Evolutionary conservation across 176 grass and related monocot species (phyloP).

Genomic region (Luzula sylvatica): DNA sequence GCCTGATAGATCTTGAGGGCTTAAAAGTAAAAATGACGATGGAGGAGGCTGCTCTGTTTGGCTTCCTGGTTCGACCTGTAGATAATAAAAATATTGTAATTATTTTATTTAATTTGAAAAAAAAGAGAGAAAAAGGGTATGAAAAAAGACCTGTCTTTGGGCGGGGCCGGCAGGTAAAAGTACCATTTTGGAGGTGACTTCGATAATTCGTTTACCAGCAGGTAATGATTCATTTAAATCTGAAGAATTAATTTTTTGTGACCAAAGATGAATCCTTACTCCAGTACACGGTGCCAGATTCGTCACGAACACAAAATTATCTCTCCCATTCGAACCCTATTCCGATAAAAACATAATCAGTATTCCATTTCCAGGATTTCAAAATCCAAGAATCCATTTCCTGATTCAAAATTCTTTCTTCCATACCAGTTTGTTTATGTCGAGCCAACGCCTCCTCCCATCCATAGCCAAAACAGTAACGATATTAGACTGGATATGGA

Average conservation of each 20-base stretch:
- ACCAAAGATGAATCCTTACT: constrained; percentile 91
- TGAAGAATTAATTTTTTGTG: constrained; percentile 45
- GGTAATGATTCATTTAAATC: constrained; percentile 29
- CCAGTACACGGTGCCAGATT: constrained; percentile 97
- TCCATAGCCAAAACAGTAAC: constrained; percentile 94
- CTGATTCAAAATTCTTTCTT: not conserved
- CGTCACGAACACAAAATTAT: constrained; percentile 89
- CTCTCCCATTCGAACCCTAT: constrained; percentile 61
- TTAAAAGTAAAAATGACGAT: constrained; percentile 73
- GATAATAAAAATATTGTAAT: not conserved
- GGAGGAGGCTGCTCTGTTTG: constrained; percentile 96
- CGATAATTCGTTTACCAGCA: constrained; percentile 59
- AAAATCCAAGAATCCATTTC: not conserved
- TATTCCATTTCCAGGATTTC: not conserved
- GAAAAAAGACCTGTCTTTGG: constrained; percentile 65
- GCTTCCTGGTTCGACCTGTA: constrained; percentile 93
- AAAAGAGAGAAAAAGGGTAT: constrained; percentile 13
- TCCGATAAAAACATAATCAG: not conserved
- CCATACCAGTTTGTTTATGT: constrained; percentile 85
- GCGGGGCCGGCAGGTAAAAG: constrained; percentile 78
- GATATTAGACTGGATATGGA: constrained; percentile 70
- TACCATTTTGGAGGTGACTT: constrained; percentile 85
- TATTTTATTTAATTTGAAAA: not conserved
- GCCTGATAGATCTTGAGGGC: constrained; percentile 67
- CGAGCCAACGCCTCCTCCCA: constrained; percentile 91